Conservation (phyloP, 202 grass and related monocot genomes). For the Eragrostis tef region DNA sequence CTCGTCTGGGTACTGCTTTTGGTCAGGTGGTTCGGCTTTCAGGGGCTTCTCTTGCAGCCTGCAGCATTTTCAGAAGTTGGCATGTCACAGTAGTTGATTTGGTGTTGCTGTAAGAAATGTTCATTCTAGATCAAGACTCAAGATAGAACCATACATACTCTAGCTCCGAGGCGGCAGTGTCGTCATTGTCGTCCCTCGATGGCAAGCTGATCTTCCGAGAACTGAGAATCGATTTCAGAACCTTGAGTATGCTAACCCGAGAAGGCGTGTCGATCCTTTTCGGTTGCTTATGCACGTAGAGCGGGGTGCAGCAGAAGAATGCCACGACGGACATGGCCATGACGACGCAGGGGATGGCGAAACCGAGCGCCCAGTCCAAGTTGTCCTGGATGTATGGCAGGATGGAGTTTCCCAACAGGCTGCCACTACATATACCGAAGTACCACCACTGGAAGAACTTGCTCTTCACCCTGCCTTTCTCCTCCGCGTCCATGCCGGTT, state of each 20-base stretch:
- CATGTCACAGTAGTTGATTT: neutral
- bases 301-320: conserved; percentile 60
- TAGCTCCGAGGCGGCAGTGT: conserved; percentile 45
- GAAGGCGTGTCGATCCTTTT: conserved; percentile 17
- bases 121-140: neutral
- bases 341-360: conserved; percentile 68
- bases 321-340: conserved; percentile 71
- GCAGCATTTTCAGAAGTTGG: neutral
- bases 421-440: conserved; percentile 87
- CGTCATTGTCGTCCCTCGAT: conserved; percentile 46
- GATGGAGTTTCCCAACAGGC: conserved; percentile 79
- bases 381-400: conserved; percentile 89
- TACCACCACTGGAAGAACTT: conserved; percentile 97
- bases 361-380: conserved; percentile 75
- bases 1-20: conserved; percentile 18
- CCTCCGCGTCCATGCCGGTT: conserved; percentile 27
- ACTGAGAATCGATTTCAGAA: conserved; percentile 40
- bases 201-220: conserved; percentile 45
- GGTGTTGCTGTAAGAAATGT: neutral
- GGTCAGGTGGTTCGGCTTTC: conserved; percentile 20
- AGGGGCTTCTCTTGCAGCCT: conserved; percentile 76
- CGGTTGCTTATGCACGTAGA: conserved; percentile 59
- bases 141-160: conserved; percentile 65
- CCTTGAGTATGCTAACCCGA: conserved; percentile 44
- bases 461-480: conserved; percentile 68